Conservation (phyloP, 306 rosid genomes). For the Citrullus amarus region DNA sequence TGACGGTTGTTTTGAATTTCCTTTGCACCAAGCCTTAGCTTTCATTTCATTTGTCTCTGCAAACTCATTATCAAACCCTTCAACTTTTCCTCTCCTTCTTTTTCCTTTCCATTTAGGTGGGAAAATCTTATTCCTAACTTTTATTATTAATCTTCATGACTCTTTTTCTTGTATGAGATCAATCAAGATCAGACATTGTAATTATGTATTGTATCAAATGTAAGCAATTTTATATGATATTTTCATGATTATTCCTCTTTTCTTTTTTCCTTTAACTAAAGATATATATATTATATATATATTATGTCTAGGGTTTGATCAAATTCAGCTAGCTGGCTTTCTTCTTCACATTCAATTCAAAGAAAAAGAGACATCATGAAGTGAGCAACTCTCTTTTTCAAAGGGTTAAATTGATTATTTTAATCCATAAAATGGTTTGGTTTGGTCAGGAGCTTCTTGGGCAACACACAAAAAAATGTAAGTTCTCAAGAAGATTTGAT, state of each 20-base stretch:
- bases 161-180: not conserved
- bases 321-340: not conserved
- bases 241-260: not conserved
- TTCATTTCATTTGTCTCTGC: not conserved
- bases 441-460: not conserved
- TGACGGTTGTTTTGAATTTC: not conserved
- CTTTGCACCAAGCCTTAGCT: not conserved
- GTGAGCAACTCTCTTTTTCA: not conserved
- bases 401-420: not conserved
- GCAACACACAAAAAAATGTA: not conserved
- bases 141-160: not conserved
- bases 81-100: not conserved
- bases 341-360: not conserved
- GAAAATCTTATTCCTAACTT: not conserved
- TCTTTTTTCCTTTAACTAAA: not conserved
- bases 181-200: conserved; percentile 2
- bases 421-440: not conserved
- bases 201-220: not conserved
- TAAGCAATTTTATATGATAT: not conserved
- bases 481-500: not conserved
- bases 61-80: not conserved
- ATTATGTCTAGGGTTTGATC: not conserved
- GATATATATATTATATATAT: too few species aligned
- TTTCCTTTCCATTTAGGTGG: not conserved
- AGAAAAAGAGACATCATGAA: not conserved